Base-by-base conservation (phyloP, 1,139 yeast species). In the Diutina pseudorugosa region DNA sequence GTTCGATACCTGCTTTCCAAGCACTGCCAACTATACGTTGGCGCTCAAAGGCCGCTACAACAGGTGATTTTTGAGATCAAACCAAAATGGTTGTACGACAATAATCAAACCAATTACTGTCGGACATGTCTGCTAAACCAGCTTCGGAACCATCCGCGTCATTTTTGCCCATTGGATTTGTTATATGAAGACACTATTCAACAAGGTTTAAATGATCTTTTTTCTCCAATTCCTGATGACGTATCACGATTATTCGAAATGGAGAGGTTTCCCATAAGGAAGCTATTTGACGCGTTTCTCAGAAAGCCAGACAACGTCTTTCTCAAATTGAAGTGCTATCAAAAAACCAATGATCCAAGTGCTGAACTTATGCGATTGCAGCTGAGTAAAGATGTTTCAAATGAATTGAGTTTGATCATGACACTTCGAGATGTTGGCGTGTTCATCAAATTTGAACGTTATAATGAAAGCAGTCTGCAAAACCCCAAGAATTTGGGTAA, bases 61-160 rank as follows among this genome's bases (percentile, higher is more conserved):
- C 65, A 71, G 21, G 67, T 71, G 5, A 68, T 72, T 3, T 63
- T 74, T 53, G 78, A 74, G 57, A 62, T 74, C 56, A 74, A 74
- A 56, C 79, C 79, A 5, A 74, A 74, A 60, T 74, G 79, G 79
- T 64, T 74, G 45, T 74, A 74, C 59, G 76, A 73, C 55, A 73
- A 73, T 55, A 57, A n/a, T 4, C n/a, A 59, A 7, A 61, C 67
- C 23, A 72, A 70, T 56, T 74, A 74, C 56, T 74, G 79, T 58
- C 64, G 79, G 18, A 73, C 49, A 3, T 74, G 79, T 55, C 72
- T 72, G 65, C 65, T 70, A 52, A 70, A 70, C 55, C 77, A 71
- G 55, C 57, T 67, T 21, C 65, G 67, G 49, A 66, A 27, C 8
- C 14, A 21, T n/a, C 21, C 56, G 9, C 60, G 78, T 48, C 79